Base-by-base conservation (phyloP, 805 yeast species). In the Spathaspora sp. region DNA sequence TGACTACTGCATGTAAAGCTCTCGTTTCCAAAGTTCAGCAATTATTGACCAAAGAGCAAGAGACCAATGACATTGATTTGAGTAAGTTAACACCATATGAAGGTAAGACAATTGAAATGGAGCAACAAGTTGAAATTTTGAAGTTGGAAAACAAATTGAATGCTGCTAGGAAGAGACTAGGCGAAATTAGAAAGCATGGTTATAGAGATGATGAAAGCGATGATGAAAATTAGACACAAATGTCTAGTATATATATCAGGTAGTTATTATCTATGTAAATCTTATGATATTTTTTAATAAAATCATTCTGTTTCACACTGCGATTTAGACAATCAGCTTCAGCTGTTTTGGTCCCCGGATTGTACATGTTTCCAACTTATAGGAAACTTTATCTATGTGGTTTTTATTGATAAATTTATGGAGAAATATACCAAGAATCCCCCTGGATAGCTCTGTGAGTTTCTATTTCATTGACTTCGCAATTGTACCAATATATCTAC, bases 61-160 rank as follows among this genome's bases (percentile, higher is more conserved):
- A 11, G 11, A 48, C 53, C 5, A 60, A 57, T 10, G 75, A 73
- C 35, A 69, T 84, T 51, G 96, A 91, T 65, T 87, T 84, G 63
- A 75, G 87, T 19, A 80, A 78, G 60, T 68, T 89, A 51, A 76
- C 89, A 8, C 79, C 87, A 29, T 89, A 87, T 64, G 96, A 89
- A 66, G 89, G 88, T 60, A 87, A 86, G 67, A 87, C 96, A 0
- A 80, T 82, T 19, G 94, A 91, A 60, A 88, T 90, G 96, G 96
- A 89, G 63, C 96, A 89, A 67, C 97, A 90, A 66, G 96, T 90
- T 6, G 92, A 88, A 63, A 90, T 91, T 48, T 75, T 90, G 67
- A 88, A 87, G 66, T 74, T 90, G 51, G 97, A 90, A 61, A 87
- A 87, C 59, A 80, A 86, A 45, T 74, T 91, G 58, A 71, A 70